These are phyloP conservation scores for Erucastrum elatum DNA, from an alignment of 345 rosid genomes.

Conservation along the genomic window DNA sequence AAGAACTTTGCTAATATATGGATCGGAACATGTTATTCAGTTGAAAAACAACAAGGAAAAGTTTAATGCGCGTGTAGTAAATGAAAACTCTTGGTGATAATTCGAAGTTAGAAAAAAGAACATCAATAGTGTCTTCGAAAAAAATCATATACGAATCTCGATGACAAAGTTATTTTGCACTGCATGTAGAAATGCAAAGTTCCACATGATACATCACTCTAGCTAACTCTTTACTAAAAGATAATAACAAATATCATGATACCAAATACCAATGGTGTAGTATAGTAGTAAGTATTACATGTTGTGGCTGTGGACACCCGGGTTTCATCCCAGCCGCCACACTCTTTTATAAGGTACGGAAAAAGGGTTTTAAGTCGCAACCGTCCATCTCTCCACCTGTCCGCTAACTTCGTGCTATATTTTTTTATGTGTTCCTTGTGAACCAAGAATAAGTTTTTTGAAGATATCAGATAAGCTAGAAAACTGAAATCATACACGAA, in stretches of 20 bases:
- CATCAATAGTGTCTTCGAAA: neutral
- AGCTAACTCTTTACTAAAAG: too few species aligned
- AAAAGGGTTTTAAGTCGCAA: too few species aligned
- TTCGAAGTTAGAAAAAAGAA: neutral
- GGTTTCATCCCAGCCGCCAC: too few species aligned
- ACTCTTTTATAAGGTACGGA: too few species aligned
- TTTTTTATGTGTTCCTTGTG: neutral
- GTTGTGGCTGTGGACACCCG: slow-evolving; percentile 80
- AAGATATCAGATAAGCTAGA: neutral
- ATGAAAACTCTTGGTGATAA: neutral
- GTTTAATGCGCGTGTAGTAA: neutral
- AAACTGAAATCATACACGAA: neutral
- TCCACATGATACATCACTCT: too few species aligned
- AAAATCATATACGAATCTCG: neutral
- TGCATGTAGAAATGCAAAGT: neutral
- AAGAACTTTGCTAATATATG: neutral
- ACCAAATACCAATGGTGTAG: slow-evolving; percentile 46
- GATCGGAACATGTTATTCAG: neutral
- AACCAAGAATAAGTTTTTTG: neutral
- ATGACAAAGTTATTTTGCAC: neutral
- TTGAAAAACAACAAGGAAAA: neutral
- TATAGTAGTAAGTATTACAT: slow-evolving; percentile 73
- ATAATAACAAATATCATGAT: too few species aligned
- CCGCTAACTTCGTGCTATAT: too few species aligned
- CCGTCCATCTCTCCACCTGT: too few species aligned